These are phyloP conservation scores for Lunularia cruciata DNA, from an alignment of 225 moss, liverwort and hornwort species.

Conservation along the genomic window DNA sequence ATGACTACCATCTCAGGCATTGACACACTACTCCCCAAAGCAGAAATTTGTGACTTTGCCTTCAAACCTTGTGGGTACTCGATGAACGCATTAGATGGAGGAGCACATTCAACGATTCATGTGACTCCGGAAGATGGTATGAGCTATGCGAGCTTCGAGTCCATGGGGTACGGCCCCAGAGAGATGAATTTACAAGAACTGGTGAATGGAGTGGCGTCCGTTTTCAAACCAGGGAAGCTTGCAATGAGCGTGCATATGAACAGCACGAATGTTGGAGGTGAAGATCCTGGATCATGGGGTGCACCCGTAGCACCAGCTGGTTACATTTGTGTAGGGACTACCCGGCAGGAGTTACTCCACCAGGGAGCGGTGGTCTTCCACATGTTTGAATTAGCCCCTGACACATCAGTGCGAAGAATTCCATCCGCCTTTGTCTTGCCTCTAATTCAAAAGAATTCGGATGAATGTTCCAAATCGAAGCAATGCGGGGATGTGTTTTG, in stretches of 20 bases:
- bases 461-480: not conserved
- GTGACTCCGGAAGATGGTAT: constrained; percentile 60
- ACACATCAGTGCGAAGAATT: not conserved
- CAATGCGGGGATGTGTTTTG: not conserved
- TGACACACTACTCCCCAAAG: constrained; percentile 40
- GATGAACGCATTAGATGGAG: constrained; percentile 61
- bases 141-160: constrained; percentile 75
- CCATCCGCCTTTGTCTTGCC: not conserved
- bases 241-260: constrained; percentile 53
- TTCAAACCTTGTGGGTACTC: constrained; percentile 70
- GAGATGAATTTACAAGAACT: constrained; percentile 42
- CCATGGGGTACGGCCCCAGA: constrained; percentile 58
- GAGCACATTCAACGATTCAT: constrained; percentile 66
- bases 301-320: constrained; percentile 40
- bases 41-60: constrained; percentile 62
- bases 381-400: constrained; percentile 33
- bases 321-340: constrained; percentile 53
- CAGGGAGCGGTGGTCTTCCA: constrained; percentile 58
- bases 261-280: constrained; percentile 9
- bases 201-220: constrained; percentile 40
- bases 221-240: constrained; percentile 51
- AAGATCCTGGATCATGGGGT: constrained; percentile 41
- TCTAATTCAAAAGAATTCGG: not conserved
- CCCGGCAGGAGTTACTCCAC: constrained; percentile 52
- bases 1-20: constrained; percentile 56